Conservation (phyloP, 345 rosid species). For the Lepidium didymum region DNA sequence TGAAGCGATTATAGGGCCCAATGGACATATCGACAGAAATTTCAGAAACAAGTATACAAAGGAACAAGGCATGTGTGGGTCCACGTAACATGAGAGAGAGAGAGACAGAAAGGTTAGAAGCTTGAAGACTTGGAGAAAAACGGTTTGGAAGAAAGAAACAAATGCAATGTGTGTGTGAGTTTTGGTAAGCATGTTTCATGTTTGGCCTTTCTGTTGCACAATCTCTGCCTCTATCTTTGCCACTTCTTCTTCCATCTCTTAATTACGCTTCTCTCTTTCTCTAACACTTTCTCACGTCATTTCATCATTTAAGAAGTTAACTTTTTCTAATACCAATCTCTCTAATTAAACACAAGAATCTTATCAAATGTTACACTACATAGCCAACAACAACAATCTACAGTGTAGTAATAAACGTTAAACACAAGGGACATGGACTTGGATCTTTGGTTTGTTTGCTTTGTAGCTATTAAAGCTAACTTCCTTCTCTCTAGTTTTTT, state of each 20-base stretch:
- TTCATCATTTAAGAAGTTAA: not conserved
- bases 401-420: not conserved
- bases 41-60: not conserved
- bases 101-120: slow-evolving; percentile 11
- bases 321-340: not conserved
- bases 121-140: slow-evolving; percentile 16
- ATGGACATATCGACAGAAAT: not conserved
- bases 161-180: slow-evolving; percentile 28
- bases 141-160: slow-evolving; percentile 24
- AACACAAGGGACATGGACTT: not conserved
- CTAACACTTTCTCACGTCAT: not conserved
- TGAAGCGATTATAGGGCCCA: not conserved
- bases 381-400: slow-evolving; percentile 9
- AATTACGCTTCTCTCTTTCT: slow-evolving; percentile 7
- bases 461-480: not conserved
- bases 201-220: slow-evolving; percentile 34
- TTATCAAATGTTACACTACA: not conserved
- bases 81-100: slow-evolving; percentile 25
- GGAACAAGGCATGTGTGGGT: not conserved
- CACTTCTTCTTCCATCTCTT: slow-evolving; percentile 5
- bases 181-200: slow-evolving; percentile 26
- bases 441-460: slow-evolving; percentile 5
- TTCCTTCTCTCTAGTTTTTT: not conserved
- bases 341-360: not conserved
- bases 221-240: slow-evolving; percentile 37